Evolutionary conservation across 2,329 filamentous ascomycete species (phyloP), one percentile per base, ranked within the genome.

Genomic region (Trichoderma hamatum): DNA sequence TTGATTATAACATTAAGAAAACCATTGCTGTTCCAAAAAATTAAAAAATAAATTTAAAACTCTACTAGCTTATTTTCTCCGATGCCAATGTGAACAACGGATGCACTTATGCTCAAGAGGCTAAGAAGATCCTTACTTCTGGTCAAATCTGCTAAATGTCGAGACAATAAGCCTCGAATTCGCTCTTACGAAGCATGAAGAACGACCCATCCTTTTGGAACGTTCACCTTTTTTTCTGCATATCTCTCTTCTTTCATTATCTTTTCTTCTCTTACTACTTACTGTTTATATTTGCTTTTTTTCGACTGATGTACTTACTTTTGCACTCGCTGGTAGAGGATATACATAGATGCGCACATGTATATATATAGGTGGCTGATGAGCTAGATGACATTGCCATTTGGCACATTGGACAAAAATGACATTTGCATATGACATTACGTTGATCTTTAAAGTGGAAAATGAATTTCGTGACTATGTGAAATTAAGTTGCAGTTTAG

Each of bases 91-190:
- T 69, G 19, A 71, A 71, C 56, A 71, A 71, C 24, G 69, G 69
- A n/a, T 71, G 69, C 67, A 71, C 69, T 11, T 71, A 69, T 32
- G 67, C 69, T 54, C 69, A 71, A 32, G 69, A 71, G 36, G 67
- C 69, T 16, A 71, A 71, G 67, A 62, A 51, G 30, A 71, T 71
- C 51, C 67, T 71, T 7, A 69, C 56, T 24, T 66, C 61, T 14
- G 69, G 69, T 9, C 52, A 61, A 9, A 56, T 52, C n/a, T 71
- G 69, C 67, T 71, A 67, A 62, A 36, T 54, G 24, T 16, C 24
- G 11, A 16, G 21, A 28, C 51, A 16, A 19, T 19, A 19, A 54
- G 46, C 46, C 51, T 16, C 26, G 21, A 14, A 7, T 52, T 28
- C 6, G 51, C 51, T 54, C 51, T 54, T 6, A 54, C 16, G 26